Percentiles rank a stretch among this genome's conserved stretches.
Evolutionary conservation across 768 basidiomycete genomes (phyloP).

Genomic region (Lactarius pseudohatsudake): DNA sequence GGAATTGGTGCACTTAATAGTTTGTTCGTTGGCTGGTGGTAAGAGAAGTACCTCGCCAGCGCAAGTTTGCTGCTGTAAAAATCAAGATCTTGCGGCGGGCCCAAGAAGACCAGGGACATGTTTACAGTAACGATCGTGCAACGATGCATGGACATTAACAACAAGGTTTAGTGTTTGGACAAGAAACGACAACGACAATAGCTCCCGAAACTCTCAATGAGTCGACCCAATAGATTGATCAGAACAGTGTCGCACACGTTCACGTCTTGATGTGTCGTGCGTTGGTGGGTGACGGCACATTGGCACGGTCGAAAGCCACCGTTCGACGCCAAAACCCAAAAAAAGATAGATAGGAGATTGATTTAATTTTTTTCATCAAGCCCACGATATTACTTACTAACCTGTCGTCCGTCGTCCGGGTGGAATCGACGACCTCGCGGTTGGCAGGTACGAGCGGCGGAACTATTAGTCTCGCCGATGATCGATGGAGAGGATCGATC

Average conservation of each 20-base stretch:
- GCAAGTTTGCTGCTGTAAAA: not conserved
- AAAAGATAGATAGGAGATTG: not conserved
- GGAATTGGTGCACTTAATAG: not conserved
- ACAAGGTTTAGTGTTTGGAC: constrained; percentile 26
- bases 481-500: not conserved
- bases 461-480: constrained; percentile 1
- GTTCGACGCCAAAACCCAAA: not conserved
- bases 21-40: not conserved
- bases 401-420: not conserved
- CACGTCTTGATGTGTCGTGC: not conserved
- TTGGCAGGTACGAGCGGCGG: not conserved
- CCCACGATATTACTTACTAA: not conserved
- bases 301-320: not conserved
- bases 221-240: not conserved
- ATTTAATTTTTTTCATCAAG: not conserved
- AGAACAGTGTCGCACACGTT: not conserved
- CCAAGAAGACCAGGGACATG: not conserved
- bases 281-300: not conserved
- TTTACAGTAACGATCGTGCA: not conserved
- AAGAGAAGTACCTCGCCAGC: not conserved
- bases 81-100: not conserved
- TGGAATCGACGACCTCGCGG: not conserved
- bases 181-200: not conserved
- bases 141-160: not conserved
- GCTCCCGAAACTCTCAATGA: not conserved